Conservation (phyloP, 108 stramenopile species). For the Hondaea fermentalgiana region DNA sequence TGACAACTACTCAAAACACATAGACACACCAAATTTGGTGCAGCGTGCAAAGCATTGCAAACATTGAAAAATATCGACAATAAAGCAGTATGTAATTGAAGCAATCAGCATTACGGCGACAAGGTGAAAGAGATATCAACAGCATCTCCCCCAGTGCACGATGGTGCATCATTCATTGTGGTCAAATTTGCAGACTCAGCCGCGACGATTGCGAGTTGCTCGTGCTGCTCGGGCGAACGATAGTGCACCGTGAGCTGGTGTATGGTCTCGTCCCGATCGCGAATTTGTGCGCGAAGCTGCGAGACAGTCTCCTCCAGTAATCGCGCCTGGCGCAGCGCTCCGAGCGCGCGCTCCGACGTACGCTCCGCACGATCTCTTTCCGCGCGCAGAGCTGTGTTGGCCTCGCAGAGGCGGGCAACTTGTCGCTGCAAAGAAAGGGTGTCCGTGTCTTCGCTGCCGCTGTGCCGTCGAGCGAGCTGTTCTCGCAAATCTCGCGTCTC, state of each 20-base stretch:
- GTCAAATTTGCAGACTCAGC: too few species aligned
- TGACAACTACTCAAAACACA: too few species aligned
- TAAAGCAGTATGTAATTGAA: too few species aligned
- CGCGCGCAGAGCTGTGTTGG: background rate
- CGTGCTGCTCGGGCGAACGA: background rate
- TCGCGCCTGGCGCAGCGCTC: background rate
- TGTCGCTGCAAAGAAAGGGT: background rate
- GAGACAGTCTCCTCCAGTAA: background rate
- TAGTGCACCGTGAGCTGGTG: background rate
- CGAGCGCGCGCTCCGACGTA: background rate
- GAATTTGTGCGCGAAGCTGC: background rate
- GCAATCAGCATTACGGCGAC: too few species aligned
- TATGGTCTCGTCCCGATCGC: background rate
- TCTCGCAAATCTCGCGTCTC: background rate
- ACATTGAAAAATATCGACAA: too few species aligned
- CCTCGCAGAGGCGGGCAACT: background rate
- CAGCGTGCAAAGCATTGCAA: too few species aligned
- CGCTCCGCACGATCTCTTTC: background rate
- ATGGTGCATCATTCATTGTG: too few species aligned
- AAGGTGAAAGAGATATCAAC: too few species aligned
- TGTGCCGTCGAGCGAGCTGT: background rate
- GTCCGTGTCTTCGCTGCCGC: background rate
- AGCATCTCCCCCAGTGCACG: too few species aligned
- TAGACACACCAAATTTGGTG: too few species aligned
- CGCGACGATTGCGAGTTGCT: background rate